Base-by-base conservation (phyloP, 495 filamentous ascomycete genomes). In the Aspergillus panamensis region DNA sequence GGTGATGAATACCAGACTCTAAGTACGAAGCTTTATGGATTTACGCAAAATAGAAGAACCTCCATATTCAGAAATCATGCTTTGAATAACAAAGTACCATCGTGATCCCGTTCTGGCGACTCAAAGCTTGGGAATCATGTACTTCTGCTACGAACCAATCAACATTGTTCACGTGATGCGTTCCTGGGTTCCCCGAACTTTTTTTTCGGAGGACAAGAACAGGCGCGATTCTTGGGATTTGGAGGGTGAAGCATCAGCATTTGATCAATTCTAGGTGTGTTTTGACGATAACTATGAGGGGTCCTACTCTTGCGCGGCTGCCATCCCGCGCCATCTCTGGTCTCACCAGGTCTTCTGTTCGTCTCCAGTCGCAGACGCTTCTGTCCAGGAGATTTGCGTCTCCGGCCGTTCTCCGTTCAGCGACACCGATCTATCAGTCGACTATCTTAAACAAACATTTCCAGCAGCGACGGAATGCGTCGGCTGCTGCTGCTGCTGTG, bases 161-260 rank as follows among this genome's bases (percentile, higher is more conserved):
- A 37, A 35, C 44, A 16, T 0, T 7, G 0, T 30, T 70, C 76
- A 78, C 76, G 76, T 78, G 76, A 62, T 33, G 21, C 25, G 75
- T 77, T 60, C 71, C 75, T 78, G 73, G 68, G 62, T 69, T 76
- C 69, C 70, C 74, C 70, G 69, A 76, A 74, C 72, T 72, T 77
- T 77, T 77, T 58, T 75, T 77, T 73, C 60, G 57, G 58, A 31
- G 55, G 49, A 48, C 57, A 47, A 63, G 62, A 67, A 66, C 62
- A 68, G 51, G 63, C 60, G 60, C 59, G 48, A 49, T 58, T 57
- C 31, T 45, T 54, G 48, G 48, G 37, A 40, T 16, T 48, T 39
- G 17, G 39, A 52, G 47, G 32, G 8, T 40, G 48, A 64, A 64
- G 59, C 65, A 62, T 55, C 58, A 65, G 61, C 61, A 60, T 58